These are phyloP conservation scores for Phytophthora tentaculata DNA, from an alignment of 352 stramenopile genomes.

Conservation along the genomic window DNA sequence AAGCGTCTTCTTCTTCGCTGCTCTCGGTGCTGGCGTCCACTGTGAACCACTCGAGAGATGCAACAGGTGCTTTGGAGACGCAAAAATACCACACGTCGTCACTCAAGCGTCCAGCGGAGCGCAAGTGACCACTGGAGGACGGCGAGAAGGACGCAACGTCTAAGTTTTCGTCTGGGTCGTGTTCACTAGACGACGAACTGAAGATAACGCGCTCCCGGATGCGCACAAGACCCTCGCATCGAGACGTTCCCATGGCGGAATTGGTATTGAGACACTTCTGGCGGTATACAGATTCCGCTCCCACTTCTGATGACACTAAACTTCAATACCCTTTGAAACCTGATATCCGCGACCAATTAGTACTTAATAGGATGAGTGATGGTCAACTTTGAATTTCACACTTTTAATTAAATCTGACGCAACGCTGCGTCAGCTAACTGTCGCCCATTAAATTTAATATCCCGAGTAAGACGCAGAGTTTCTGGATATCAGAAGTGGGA, in stretches of 20 bases:
- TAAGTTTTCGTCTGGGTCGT: slow-evolving; percentile 13
- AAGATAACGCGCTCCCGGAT: slow-evolving; percentile 47
- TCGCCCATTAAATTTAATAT: no score
- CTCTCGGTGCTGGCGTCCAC: slow-evolving; percentile 42
- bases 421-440: no score
- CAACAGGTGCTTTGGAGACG: slow-evolving; percentile 20
- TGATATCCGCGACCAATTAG: no score
- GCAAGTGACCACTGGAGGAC: slow-evolving; percentile 12
- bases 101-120: slow-evolving; percentile 24
- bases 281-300: no score
- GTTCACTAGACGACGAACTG: slow-evolving; percentile 7
- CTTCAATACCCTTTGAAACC: no score
- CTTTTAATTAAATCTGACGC: no score
- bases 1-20: slow-evolving; percentile 31
- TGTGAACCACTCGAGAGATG: slow-evolving; percentile 50
- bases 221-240: slow-evolving; percentile 49
- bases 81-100: slow-evolving; percentile 66
- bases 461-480: no score
- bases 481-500: no score
- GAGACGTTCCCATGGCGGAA: slow-evolving; percentile 24
- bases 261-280: slow-evolving; percentile 13
- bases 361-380: no score
- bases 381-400: no score
- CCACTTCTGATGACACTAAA: no score
- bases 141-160: slow-evolving; percentile 9